Percentiles rank a stretch among this genome's conserved stretches.
phyloP scores from a whole-genome alignment of 2,329 filamentous ascomycete genomes.

The Anthostomella pinea region DNA sequence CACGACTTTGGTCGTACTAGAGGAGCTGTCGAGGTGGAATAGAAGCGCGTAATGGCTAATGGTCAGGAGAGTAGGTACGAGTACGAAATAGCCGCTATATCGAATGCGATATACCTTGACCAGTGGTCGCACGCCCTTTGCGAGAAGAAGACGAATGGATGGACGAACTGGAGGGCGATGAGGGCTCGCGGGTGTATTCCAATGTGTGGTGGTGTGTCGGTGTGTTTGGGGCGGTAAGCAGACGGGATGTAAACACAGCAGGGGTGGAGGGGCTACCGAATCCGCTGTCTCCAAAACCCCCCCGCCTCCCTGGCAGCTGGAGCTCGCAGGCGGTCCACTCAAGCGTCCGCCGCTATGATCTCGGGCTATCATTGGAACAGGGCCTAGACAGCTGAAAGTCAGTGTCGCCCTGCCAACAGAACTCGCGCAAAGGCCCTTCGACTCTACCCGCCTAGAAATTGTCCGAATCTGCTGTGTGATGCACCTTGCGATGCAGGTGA shows the following conservation, averaged over 20 bases:
- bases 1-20: too few species aligned
- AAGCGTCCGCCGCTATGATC: conserved; percentile 17
- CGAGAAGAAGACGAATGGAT: conserved; percentile 3
- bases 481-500: too few species aligned
- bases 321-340: too few species aligned
- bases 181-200: too few species aligned
- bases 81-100: conserved; percentile 1
- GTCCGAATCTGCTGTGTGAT: too few species aligned
- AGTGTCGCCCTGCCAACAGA: too few species aligned
- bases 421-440: too few species aligned
- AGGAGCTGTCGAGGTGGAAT: too few species aligned
- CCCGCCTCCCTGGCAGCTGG: not conserved
- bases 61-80: conserved; percentile 1
- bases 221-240: conserved; percentile 21
- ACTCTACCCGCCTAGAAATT: too few species aligned
- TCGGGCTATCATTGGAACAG: too few species aligned
- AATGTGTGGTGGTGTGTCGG: conserved; percentile 8
- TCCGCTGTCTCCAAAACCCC: conserved; percentile 1
- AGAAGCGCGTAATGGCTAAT: not conserved
- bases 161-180: conserved; percentile 6
- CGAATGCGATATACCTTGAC: not conserved
- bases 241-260: conserved; percentile 24
- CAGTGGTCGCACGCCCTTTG: not conserved
- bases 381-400: too few species aligned
- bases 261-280: conserved; percentile 8